Evolutionary conservation across 1,284 basidiomycete genomes (phyloP).

Genomic region (Sporisorium exsertum): DNA sequence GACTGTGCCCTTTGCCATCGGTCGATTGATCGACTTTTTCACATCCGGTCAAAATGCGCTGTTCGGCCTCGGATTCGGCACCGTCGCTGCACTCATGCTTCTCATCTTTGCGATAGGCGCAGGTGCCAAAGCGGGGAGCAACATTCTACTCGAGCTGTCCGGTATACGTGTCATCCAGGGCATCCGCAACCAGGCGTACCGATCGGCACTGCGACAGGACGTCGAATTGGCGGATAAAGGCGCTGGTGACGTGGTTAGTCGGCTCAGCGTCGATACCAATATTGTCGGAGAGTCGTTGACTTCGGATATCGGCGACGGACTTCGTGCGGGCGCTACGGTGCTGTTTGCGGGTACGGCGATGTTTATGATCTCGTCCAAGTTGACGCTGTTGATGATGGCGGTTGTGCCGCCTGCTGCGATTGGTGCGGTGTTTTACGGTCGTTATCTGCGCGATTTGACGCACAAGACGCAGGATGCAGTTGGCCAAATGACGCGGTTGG

Average conservation of each 20-base stretch:
- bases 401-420: conserved; percentile 95
- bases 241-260: conserved; percentile 91
- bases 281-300: conserved; percentile 91
- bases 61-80: conserved; percentile 77
- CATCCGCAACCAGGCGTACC: conserved; percentile 84
- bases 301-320: conserved; percentile 60
- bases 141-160: conserved; percentile 83
- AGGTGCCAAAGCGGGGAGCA: conserved; percentile 84
- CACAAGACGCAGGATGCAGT: conserved; percentile 93
- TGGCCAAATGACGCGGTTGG: conserved; percentile 88
- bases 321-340: conserved; percentile 62
- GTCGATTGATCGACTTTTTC: conserved; percentile 68
- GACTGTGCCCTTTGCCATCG: conserved; percentile 67
- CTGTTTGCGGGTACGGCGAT: conserved; percentile 83
- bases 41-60: conserved; percentile 51
- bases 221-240: conserved; percentile 83
- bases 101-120: conserved; percentile 88
- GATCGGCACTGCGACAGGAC: conserved; percentile 85
- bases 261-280: conserved; percentile 90
- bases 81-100: conserved; percentile 82
- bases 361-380: conserved; percentile 90
- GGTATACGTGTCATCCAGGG: conserved; percentile 93
- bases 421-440: conserved; percentile 94
- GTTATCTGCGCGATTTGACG: conserved; percentile 90
- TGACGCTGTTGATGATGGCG: conserved; percentile 91